Evolutionary conservation across 345 rosid species (phyloP).

Genomic region (Syzygium grande): DNA sequence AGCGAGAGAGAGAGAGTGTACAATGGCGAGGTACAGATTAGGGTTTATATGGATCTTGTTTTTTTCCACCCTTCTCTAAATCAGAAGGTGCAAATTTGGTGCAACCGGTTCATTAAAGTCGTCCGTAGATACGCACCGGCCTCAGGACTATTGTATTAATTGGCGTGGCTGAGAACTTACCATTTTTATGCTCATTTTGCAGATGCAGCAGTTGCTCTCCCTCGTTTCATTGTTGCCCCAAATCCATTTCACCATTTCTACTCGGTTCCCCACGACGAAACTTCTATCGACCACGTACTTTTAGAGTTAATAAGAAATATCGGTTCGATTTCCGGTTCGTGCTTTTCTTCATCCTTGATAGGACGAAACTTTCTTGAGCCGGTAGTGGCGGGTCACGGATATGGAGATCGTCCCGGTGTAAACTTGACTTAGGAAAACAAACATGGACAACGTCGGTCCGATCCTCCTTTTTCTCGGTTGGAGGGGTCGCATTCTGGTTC

Average conservation of each 20-base stretch:
- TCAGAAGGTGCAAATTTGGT: neutral
- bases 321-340: neutral
- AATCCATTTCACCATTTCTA: neutral
- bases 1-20: neutral
- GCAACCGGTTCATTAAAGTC: neutral
- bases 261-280: neutral
- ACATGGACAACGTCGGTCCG: neutral
- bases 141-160: neutral
- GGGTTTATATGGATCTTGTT: neutral
- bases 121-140: neutral
- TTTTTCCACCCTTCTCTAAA: neutral
- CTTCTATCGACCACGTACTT: neutral
- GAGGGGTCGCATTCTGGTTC: neutral
- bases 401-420: neutral
- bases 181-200: neutral
- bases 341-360: neutral
- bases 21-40: neutral
- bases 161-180: neutral
- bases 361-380: neutral
- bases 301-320: neutral
- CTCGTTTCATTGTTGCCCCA: neutral
- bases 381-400: neutral
- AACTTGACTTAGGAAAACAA: neutral
- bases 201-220: neutral
- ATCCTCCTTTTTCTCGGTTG: neutral